A percentile compares a stretch with the other conserved stretches of the same genome.
These are phyloP conservation scores for Trametes villosa DNA, from an alignment of 768 basidiomycete species.

Conservation along the genomic window DNA sequence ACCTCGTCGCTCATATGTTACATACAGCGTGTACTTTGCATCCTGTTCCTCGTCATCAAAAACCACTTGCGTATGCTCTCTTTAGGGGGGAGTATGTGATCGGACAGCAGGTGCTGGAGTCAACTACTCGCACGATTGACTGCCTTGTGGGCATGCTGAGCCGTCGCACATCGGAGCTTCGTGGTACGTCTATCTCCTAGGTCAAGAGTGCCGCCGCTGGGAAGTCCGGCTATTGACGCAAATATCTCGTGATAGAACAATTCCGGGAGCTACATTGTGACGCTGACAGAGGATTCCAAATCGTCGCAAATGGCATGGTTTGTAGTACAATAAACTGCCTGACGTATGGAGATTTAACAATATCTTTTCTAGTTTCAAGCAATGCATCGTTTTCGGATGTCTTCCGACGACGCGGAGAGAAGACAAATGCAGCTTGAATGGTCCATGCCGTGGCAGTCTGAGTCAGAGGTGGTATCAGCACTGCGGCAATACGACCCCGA, in stretches of 20 bases:
- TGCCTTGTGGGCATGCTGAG: background rate
- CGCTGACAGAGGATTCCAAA: background rate
- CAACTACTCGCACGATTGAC: background rate
- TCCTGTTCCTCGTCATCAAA: background rate
- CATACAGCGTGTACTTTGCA: background rate
- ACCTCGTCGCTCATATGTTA: background rate
- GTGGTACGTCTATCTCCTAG: background rate
- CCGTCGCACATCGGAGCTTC: background rate
- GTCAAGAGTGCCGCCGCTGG: too few species aligned
- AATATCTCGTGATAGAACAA: background rate
- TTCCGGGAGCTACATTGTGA: background rate
- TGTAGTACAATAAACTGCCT: background rate
- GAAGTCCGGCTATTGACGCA: background rate
- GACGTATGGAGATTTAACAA: too few species aligned
- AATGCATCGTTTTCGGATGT: background rate
- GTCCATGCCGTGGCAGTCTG: background rate
- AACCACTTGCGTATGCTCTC: background rate
- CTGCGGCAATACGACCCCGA: constrained; percentile 1
- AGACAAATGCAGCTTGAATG: background rate
- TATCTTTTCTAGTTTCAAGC: background rate
- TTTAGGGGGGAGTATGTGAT: background rate
- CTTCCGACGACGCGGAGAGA: background rate
- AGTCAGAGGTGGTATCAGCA: background rate
- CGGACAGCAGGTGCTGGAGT: background rate
- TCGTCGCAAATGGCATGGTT: constrained; percentile 4